These are phyloP conservation scores for Cercis canadensis DNA, from an alignment of 306 rosid species.

Conservation along the genomic window DNA sequence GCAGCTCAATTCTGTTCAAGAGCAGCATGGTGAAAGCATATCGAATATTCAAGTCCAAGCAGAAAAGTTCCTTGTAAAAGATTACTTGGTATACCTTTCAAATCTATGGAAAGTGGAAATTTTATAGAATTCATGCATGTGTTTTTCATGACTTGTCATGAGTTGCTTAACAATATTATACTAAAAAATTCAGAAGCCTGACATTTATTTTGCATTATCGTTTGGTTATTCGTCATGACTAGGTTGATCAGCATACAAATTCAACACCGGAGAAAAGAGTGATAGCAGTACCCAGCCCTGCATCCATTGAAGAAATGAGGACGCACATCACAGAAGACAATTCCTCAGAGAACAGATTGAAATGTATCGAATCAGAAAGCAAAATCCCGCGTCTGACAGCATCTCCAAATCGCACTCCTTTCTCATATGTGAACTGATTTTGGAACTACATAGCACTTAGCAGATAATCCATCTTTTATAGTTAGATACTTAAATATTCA, in stretches of 20 bases:
- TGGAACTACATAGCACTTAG: neutral
- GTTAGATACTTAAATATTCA: neutral
- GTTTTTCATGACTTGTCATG: neutral
- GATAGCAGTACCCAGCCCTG: conserved; percentile 63
- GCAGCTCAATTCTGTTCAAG: conserved; percentile 60
- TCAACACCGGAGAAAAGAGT: conserved; percentile 46
- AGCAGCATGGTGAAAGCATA: conserved; percentile 58
- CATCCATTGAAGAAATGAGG: conserved; percentile 80
- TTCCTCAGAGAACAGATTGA: conserved; percentile 36
- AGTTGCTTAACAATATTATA: neutral
- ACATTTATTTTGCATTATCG: neutral
- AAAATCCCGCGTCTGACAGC: conserved; percentile 50
- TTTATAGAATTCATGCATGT: neutral
- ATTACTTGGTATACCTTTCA: conserved; percentile 61
- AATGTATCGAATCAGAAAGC: conserved; percentile 50
- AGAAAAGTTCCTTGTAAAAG: conserved; percentile 65
- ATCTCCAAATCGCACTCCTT: conserved; percentile 68
- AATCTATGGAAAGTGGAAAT: neutral
- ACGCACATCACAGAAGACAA: conserved; percentile 51
- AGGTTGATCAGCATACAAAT: conserved; percentile 65
- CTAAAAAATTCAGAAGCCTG: neutral
- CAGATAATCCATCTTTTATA: neutral
- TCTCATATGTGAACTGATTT: conserved; percentile 62
- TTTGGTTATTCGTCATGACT: conserved; percentile 10
- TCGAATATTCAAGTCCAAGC: conserved; percentile 63